phyloP scores from a whole-genome alignment of 352 stramenopile species.

The Thalassiosira livingstoniorum region DNA sequence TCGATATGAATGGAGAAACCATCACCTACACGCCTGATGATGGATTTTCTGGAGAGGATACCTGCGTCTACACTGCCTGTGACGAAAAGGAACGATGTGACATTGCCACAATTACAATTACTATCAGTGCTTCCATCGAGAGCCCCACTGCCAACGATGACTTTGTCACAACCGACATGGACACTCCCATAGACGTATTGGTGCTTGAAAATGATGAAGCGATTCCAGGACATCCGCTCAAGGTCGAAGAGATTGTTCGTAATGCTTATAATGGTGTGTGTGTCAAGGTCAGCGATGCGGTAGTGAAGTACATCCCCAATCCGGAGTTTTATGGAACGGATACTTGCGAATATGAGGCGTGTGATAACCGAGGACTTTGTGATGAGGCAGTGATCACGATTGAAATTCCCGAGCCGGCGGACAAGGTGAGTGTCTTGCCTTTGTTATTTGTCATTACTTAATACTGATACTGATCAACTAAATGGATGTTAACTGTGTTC shows the following conservation, averaged over 20 bases:
- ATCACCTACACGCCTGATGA: conserved; percentile 38
- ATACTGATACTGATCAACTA: background rate
- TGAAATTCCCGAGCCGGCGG: background rate
- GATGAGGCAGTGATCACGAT: conserved; percentile 24
- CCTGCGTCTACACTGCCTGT: conserved; percentile 37
- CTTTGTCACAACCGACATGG: conserved; percentile 19
- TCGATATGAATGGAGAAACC: conserved; percentile 4
- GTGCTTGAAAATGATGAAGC: conserved; percentile 32
- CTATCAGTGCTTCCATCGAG: conserved; percentile 2
- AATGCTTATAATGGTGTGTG: conserved; percentile 28
- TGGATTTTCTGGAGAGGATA: conserved; percentile 34
- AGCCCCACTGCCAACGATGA: conserved; percentile 29
- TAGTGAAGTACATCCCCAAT: conserved; percentile 39
- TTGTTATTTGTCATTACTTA: background rate
- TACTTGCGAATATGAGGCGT: conserved; percentile 35
- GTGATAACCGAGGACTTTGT: conserved; percentile 24
- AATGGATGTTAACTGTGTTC: background rate
- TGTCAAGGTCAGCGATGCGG: conserved; percentile 1
- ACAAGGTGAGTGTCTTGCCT: background rate
- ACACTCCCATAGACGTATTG: conserved; percentile 28
- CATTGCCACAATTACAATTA: conserved; percentile 29
- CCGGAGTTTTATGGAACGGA: conserved; percentile 27
- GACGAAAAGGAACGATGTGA: conserved; percentile 27
- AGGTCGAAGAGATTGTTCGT: background rate
- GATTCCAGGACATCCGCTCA: conserved; percentile 15